These are phyloP conservation scores for Chytriomyces confervae DNA, from an alignment of 192 early-diverging fungal species.

Conservation along the genomic window DNA sequence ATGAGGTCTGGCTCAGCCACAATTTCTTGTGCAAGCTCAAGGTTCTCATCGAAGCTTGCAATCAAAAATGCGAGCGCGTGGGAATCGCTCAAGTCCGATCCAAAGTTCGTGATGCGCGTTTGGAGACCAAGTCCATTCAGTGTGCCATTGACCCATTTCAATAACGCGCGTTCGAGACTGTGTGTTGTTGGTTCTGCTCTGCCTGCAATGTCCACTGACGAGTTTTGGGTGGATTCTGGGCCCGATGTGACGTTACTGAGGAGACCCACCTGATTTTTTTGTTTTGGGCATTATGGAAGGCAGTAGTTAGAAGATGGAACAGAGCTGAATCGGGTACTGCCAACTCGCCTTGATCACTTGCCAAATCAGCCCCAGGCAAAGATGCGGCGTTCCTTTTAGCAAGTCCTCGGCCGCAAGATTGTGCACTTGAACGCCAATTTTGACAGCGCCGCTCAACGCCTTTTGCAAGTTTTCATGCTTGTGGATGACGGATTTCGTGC, in stretches of 20 bases:
- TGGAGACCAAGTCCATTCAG: conserved; percentile 15
- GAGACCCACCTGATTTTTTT: conserved; percentile 32
- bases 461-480: conserved; percentile 36
- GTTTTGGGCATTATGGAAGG: background rate
- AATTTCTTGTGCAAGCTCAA: conserved; percentile 10
- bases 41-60: conserved; percentile 22
- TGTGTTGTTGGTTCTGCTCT: conserved; percentile 10
- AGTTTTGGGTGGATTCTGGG: conserved; percentile 5
- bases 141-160: conserved; percentile 40
- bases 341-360: conserved; percentile 47
- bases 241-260: conserved; percentile 22
- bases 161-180: conserved; percentile 31
- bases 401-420: conserved; percentile 43
- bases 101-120: conserved; percentile 36
- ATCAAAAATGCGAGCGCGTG: conserved; percentile 37
- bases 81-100: conserved; percentile 34
- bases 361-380: conserved; percentile 42
- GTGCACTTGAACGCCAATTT: conserved; percentile 44
- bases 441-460: conserved; percentile 29
- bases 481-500: conserved; percentile 35
- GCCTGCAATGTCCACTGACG: conserved; percentile 5
- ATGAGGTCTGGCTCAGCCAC: conserved; percentile 28
- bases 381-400: conserved; percentile 38
- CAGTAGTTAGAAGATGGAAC: background rate
- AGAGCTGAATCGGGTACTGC: background rate